Evolutionary conservation across 441 rosid species (phyloP), one percentile per base, ranked within the genome.

Genomic region (Pelargonium cotyledonis): DNA sequence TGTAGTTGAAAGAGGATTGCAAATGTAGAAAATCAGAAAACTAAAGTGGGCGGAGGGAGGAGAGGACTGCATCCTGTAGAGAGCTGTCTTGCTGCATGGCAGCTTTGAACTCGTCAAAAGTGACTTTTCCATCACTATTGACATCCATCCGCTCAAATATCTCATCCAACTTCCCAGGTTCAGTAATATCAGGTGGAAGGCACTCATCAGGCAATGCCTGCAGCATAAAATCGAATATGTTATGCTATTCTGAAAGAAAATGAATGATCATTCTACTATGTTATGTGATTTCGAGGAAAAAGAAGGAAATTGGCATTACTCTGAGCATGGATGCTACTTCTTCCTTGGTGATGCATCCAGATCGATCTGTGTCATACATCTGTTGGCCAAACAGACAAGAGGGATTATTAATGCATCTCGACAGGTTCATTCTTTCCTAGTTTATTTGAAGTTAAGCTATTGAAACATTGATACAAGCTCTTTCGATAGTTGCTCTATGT

Each of bases 141-240:
- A 88, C 89, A 74, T 89, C 92, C 92, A 87, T 87, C 70, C 68
- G 75, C 19, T 89, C 90, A 46, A 89, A 89, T 72, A 87, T 82
- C 76, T 83, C 95, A 31, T 89, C 95, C 66, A 85, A 68, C 68
- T 87, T 89, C 8, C 95, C 92, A 0, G 90, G 89, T 63, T 85
- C 89, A 2, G 89, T 76, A 11, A 87, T 83, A 70, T 89, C 87
- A 0, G 72, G 70, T 11, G 92, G 92, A 47, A 87, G 92, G 77
- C 89, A 87, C n/a, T 88, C 91, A 10, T 85, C 91, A 0, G 94
- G 94, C 83, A 88, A 77, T 35, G 91, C 91, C 91, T 87, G 81
- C 62, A 61, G 63, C 53, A 21, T 11, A 10, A 58, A 62, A 38
- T 47, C 12, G 5, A 21, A 26, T 41, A 40, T 7, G 2, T 43